phyloP scores from a whole-genome alignment of 163 green algal genomes.

The Scenedesmus sp. region DNA sequence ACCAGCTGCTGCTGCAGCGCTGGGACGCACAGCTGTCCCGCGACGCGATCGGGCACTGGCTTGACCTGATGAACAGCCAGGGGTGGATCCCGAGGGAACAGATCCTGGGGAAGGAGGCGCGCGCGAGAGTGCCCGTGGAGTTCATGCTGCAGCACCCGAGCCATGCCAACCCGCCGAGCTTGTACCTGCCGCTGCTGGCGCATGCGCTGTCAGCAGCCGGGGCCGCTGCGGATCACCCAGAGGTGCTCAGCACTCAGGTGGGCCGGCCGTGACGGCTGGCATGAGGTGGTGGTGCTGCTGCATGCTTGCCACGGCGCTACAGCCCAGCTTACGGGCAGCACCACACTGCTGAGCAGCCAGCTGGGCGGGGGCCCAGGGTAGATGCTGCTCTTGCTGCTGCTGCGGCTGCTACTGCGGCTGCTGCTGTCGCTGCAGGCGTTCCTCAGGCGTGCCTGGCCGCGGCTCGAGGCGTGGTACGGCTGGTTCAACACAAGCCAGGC shows the following conservation, averaged over 20 bases:
- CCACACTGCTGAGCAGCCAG: no score
- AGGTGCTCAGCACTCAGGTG: constrained; percentile 29
- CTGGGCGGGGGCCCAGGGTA: no score
- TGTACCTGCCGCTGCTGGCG: constrained; percentile 83
- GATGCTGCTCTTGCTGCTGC: no score
- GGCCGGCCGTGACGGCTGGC: neutral
- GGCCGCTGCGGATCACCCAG: neutral
- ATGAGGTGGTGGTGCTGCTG: neutral
- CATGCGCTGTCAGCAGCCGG: constrained; percentile 38
- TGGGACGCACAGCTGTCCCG: constrained; percentile 76
- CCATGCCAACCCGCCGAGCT: constrained; percentile 94
- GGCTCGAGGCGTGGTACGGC: constrained; percentile 87
- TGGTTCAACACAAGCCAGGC: constrained; percentile 94
- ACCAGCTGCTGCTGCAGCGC: constrained; percentile 89
- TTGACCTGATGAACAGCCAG: constrained; percentile 90
- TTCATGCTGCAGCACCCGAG: constrained; percentile 90
- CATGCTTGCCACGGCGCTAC: no score
- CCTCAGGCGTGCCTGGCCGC: constrained; percentile 80
- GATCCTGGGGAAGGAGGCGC: constrained; percentile 93
- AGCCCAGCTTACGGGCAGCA: no score
- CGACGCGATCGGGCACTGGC: constrained; percentile 92
- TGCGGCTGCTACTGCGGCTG: neutral
- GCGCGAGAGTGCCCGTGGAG: constrained; percentile 81
- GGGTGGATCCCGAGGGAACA: constrained; percentile 76
- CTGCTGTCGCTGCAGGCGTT: constrained; percentile 56